Conservation (phyloP, 176 grass and related monocot genomes). For the Bolboschoenus planiculmis region DNA sequence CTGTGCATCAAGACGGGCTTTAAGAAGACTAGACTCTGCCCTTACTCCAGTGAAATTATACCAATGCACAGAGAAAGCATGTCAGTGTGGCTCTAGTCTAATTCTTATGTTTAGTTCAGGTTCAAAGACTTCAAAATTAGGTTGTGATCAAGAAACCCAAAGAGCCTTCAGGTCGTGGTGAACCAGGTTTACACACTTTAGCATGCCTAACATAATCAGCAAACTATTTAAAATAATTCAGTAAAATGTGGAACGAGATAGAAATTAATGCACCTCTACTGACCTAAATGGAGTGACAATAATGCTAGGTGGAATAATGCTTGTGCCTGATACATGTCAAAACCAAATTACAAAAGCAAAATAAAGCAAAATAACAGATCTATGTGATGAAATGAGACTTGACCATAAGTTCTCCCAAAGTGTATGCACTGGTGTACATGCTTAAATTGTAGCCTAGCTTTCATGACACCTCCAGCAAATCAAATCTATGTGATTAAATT, state of each 20-base stretch:
- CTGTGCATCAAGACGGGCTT: conserved; percentile 80
- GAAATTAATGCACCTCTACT: not conserved
- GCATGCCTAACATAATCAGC: not conserved
- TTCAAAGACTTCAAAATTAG: not conserved
- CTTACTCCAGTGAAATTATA: conserved; percentile 56
- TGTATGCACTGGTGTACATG: too few species aligned
- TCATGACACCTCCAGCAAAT: not conserved
- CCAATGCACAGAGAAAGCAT: conserved; percentile 25
- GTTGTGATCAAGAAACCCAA: not conserved
- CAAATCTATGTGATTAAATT: not conserved
- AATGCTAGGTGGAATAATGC: not conserved
- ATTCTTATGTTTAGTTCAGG: not conserved
- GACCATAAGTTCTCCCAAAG: too few species aligned
- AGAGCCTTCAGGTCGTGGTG: not conserved
- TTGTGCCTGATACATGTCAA: not conserved
- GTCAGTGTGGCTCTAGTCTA: conserved; percentile 19
- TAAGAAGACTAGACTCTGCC: conserved; percentile 84
- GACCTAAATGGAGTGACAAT: not conserved
- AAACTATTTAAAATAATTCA: not conserved
- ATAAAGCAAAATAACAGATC: not conserved
- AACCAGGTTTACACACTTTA: not conserved
- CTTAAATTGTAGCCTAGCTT: not conserved
- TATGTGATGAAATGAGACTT: too few species aligned
- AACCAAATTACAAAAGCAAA: not conserved
- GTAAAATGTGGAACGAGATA: not conserved